Evolutionary conservation across 106 monocot species (phyloP), one percentile per base, ranked within the genome.

Genomic region (Phalaenopsis aphrodite): DNA sequence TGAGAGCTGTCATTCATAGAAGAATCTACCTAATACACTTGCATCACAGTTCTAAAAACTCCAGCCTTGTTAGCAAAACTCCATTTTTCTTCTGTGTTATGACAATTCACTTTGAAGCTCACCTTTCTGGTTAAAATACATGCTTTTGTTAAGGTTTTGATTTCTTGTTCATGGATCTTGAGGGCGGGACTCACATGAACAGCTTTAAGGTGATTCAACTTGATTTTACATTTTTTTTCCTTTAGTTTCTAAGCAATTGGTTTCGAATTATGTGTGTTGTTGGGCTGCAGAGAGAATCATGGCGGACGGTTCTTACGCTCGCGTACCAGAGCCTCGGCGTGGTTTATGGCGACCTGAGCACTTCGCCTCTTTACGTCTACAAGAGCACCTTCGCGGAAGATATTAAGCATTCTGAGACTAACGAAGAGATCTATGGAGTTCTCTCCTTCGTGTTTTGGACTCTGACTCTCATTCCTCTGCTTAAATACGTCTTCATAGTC

Each of bases 361-460:
- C 87, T 19, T 97, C 96, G 12, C 96, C 96, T 10, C 81, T 97
- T 55, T 97, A 97, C 69, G 96, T 96, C 16, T 94, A 86, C 84
- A 94, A 92, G 81, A 94, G 82, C 85, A 88, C 92, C 47, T 94
- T 94, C 68, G 92, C 94, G 0, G 94, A 91, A 72, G 91, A 93
- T 75, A 96, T 96, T 41, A 58, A 90, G 77, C 93, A 97, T 82
- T 89, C 96, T 7, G 90, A 90, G 83, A 85, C 83, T 58, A 93
- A 94, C 36, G 96, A 94, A 49, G 94, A 94, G 90, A 97, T 97
- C 75, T 94, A 80, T 36, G 96, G 96, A 2, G 96, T 90, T 5
- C 86, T 97, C 16, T 94, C 94, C 87, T 97, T 94, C 72, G 88
- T 97, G 7, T 97, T 94, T 80, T 94, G 96, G 96, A 97, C 94